A percentile compares a stretch with the other conserved stretches of the same genome.
Conservation (phyloP, 345 rosid species). For the Pseudoturritis turrita region DNA sequence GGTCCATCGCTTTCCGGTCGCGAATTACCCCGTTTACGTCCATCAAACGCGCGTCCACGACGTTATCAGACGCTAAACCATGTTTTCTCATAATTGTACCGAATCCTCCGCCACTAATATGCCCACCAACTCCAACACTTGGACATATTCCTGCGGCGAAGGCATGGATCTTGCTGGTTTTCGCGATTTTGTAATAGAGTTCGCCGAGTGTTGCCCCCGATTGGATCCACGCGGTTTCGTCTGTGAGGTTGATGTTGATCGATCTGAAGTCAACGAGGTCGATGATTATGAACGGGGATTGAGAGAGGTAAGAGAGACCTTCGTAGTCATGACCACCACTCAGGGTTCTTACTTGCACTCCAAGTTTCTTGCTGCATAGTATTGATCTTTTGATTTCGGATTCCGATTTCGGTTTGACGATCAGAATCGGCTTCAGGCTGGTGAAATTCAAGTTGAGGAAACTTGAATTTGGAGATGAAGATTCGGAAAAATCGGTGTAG, state of each 20-base stretch:
- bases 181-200: slow-evolving; percentile 43
- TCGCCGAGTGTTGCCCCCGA: slow-evolving; percentile 62
- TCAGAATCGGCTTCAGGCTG: slow-evolving; percentile 39
- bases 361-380: slow-evolving; percentile 34
- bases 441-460: too few relatives aligned
- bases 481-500: background rate
- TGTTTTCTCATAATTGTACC: slow-evolving; percentile 56
- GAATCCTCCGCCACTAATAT: slow-evolving; percentile 55
- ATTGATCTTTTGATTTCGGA: slow-evolving; percentile 46
- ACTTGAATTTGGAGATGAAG: slow-evolving; percentile 7
- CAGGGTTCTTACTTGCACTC: slow-evolving; percentile 43
- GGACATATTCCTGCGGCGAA: slow-evolving; percentile 64
- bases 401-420: slow-evolving; percentile 33
- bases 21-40: slow-evolving; percentile 41
- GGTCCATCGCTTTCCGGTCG: slow-evolving; percentile 39
- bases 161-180: slow-evolving; percentile 40
- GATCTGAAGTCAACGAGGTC: slow-evolving; percentile 43
- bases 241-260: slow-evolving; percentile 32
- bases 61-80: slow-evolving; percentile 52
- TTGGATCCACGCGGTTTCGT: slow-evolving; percentile 50
- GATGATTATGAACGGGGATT: slow-evolving; percentile 42
- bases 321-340: slow-evolving; percentile 82
- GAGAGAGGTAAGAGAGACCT: slow-evolving; percentile 55
- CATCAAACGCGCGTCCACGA: slow-evolving; percentile 49
- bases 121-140: slow-evolving; percentile 56